These are phyloP conservation scores for Prunus mume DNA, from an alignment of 306 rosid genomes.

Conservation along the genomic window DNA sequence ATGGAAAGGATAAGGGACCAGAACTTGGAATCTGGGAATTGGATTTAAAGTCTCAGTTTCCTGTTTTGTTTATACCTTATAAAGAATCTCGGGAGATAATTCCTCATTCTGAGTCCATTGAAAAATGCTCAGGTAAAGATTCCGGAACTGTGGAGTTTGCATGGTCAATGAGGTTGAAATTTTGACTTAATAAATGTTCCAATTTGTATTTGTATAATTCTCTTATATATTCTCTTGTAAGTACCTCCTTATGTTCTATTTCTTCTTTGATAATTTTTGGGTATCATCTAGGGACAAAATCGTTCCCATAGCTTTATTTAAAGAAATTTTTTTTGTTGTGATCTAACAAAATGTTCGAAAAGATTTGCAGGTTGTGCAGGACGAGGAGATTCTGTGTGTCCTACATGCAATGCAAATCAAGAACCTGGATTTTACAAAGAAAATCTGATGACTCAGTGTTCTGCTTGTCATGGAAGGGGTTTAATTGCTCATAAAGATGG, in stretches of 20 bases:
- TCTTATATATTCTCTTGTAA: neutral
- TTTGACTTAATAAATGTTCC: conserved; percentile 1
- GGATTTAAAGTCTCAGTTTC: conserved; percentile 86
- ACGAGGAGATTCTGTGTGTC: conserved; percentile 59
- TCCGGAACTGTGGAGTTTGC: conserved; percentile 3
- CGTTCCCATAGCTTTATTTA: neutral
- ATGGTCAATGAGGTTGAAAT: neutral
- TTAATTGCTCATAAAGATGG: conserved; percentile 96
- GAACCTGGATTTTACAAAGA: conserved; percentile 81
- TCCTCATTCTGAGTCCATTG: conserved; percentile 80
- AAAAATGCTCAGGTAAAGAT: conserved; percentile 72
- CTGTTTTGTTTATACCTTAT: conserved; percentile 59
- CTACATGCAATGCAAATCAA: conserved; percentile 61
- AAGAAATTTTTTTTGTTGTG: neutral
- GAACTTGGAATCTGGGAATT: conserved; percentile 88
- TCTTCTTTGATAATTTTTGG: neutral
- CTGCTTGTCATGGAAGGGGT: conserved; percentile 88
- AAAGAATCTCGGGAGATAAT: conserved; percentile 65
- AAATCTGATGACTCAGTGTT: conserved; percentile 72
- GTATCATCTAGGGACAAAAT: neutral
- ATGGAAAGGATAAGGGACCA: conserved; percentile 74
- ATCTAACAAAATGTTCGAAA: conserved; percentile 19
- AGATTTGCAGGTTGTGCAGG: conserved; percentile 70
- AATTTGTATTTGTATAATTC: neutral
- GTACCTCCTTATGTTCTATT: neutral